Evolutionary conservation across 305 asterid species (phyloP).

Genomic region (Petunia hybrid): DNA sequence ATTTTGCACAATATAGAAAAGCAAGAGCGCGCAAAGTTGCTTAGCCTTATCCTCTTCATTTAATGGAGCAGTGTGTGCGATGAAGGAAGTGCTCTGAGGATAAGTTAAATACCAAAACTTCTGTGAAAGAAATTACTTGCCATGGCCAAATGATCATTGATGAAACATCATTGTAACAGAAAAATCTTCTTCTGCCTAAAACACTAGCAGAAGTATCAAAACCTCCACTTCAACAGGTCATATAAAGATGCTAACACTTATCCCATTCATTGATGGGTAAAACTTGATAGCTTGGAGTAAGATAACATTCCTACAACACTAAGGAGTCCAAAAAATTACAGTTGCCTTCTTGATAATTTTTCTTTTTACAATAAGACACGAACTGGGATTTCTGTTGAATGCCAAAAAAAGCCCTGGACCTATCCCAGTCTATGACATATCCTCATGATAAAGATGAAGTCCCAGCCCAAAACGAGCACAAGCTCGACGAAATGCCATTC

Average conservation of each 20-base stretch:
- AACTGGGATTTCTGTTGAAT: not conserved
- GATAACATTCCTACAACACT: not conserved
- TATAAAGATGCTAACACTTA: not conserved
- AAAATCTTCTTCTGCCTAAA: not conserved
- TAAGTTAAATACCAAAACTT: not conserved
- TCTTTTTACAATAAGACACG: not conserved
- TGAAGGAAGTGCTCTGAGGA: not conserved
- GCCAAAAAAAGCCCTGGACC: constrained; percentile 16
- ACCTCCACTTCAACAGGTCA: not conserved
- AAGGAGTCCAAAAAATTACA: not conserved
- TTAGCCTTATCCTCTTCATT: too few relatives aligned
- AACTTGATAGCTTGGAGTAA: not conserved
- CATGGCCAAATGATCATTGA: not conserved
- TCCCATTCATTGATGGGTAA: not conserved
- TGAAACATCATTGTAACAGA: not conserved
- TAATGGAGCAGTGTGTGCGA: not conserved
- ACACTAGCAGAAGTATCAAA: not conserved
- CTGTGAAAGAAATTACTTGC: not conserved
- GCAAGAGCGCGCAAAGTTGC: not conserved
- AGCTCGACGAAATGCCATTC: constrained; percentile 96
- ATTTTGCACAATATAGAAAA: not conserved
- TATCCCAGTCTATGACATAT: constrained; percentile 50
- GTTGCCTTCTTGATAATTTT: not conserved
- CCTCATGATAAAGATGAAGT: constrained; percentile 91
- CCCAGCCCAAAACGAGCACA: constrained; percentile 95